phyloP scores from a whole-genome alignment of 352 stramenopile genomes.

The Blastocystis sp. region DNA sequence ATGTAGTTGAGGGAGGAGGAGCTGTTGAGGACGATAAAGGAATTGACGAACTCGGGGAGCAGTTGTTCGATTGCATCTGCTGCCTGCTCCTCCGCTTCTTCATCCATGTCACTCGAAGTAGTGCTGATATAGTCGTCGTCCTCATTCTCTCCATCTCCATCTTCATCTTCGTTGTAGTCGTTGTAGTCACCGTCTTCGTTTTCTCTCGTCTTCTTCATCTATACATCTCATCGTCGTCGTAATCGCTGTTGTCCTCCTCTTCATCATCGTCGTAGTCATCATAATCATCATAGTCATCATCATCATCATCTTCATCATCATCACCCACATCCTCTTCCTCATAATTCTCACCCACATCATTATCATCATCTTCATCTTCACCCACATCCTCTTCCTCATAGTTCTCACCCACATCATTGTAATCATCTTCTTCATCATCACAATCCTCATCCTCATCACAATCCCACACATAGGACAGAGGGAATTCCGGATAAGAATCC shows the following conservation, averaged over 20 bases:
- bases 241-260: background rate
- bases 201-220: no score
- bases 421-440: background rate
- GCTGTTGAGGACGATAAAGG: no score
- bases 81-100: background rate
- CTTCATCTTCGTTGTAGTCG: slow-evolving; percentile 5
- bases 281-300: background rate
- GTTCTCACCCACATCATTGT: background rate
- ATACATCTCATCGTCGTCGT: no score
- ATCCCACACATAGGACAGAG: background rate
- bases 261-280: slow-evolving; percentile 7
- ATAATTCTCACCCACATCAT: slow-evolving; percentile 13
- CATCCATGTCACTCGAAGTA: background rate
- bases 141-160: slow-evolving; percentile 21
- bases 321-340: slow-evolving; percentile 7
- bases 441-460: background rate
- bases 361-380: slow-evolving; percentile 19
- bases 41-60: background rate
- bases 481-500: no score
- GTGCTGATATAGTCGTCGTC: background rate
- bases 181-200: background rate
- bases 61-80: background rate
- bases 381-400: background rate
- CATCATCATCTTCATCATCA: background rate
- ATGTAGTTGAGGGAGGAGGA: no score